A percentile compares a stretch with the other conserved stretches of the same genome.
phyloP scores from a whole-genome alignment of 2,329 filamentous ascomycete genomes.

The Proliferodiscus dingleyae region DNA sequence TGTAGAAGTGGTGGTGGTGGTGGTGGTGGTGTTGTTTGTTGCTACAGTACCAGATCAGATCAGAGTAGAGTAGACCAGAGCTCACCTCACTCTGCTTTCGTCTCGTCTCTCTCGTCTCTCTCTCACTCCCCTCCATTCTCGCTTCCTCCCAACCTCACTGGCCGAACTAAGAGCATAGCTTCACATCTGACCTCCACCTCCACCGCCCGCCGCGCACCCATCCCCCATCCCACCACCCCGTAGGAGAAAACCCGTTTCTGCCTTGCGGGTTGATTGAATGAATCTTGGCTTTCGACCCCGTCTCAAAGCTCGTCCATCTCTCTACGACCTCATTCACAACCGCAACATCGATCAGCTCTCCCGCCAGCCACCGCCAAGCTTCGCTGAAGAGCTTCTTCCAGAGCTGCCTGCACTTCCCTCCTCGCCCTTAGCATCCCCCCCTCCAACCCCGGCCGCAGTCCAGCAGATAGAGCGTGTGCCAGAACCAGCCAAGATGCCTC shows the following conservation, averaged over 20 bases:
- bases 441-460: slow-evolving; percentile 27
- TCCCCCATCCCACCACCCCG: no score
- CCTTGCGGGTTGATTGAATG: slow-evolving; percentile 21
- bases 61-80: no score
- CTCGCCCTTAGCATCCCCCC: slow-evolving; percentile 22
- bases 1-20: no score
- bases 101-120: no score
- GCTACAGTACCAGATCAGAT: no score
- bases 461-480: slow-evolving; percentile 12
- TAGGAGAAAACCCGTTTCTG: no score
- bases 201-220: no score
- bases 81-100: no score
- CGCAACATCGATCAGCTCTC: slow-evolving; percentile 42
- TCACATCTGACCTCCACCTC: not conserved
- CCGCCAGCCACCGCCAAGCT: slow-evolving; percentile 17
- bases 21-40: no score
- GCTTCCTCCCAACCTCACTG: no score
- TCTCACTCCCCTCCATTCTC: no score
- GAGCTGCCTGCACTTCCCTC: slow-evolving; percentile 40
- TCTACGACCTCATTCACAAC: slow-evolving; percentile 55
- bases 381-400: slow-evolving; percentile 37
- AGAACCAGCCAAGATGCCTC: slow-evolving; percentile 31
- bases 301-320: slow-evolving; percentile 54
- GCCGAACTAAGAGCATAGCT: no score
- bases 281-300: slow-evolving; percentile 41